Percentiles rank a stretch among this genome's conserved stretches.
These are phyloP conservation scores for Helminthosporium solani DNA, from an alignment of 2,329 filamentous ascomycete genomes.

Conservation along the genomic window DNA sequence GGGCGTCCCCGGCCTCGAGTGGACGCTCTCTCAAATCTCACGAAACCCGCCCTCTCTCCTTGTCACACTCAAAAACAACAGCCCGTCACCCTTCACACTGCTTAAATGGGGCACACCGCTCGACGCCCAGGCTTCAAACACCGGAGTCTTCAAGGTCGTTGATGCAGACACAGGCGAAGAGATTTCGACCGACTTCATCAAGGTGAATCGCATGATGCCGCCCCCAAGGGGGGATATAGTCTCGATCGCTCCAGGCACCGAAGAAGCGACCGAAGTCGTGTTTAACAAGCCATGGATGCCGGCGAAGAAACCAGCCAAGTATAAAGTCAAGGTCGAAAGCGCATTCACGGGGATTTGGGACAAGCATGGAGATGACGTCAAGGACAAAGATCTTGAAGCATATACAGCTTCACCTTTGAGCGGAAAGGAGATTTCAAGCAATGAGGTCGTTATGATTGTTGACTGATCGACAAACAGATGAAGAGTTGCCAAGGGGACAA, in stretches of 20 bases:
- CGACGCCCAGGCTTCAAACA: conserved; percentile 40
- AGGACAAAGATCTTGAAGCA: conserved; percentile 26
- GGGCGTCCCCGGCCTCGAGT: conserved; percentile 28
- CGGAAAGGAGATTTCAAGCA: conserved; percentile 25
- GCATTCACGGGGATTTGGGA: conserved; percentile 41
- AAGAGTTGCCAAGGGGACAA: no score
- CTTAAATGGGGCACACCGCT: conserved; percentile 46
- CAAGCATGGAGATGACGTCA: conserved; percentile 21
- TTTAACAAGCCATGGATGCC: conserved; percentile 44
- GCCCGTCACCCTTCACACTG: conserved; percentile 38
- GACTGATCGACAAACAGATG: conserved; percentile 5
- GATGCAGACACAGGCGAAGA: conserved; percentile 28
- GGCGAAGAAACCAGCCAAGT: conserved; percentile 35
- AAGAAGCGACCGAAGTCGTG: conserved; percentile 37
- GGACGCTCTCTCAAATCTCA: conserved; percentile 32
- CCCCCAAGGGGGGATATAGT: conserved; percentile 39
- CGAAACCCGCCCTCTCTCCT: conserved; percentile 34
- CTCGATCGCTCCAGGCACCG: conserved; percentile 37
- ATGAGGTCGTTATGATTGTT: conserved; percentile 24
- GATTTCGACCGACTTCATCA: conserved; percentile 32
- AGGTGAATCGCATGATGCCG: conserved; percentile 42
- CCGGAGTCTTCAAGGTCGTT: conserved; percentile 40
- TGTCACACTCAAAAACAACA: conserved; percentile 41
- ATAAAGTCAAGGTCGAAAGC: conserved; percentile 40
- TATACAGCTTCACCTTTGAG: conserved; percentile 28